Base-by-base conservation (phyloP, 805 yeast species). In the Debaryomyces tyrocola region DNA sequence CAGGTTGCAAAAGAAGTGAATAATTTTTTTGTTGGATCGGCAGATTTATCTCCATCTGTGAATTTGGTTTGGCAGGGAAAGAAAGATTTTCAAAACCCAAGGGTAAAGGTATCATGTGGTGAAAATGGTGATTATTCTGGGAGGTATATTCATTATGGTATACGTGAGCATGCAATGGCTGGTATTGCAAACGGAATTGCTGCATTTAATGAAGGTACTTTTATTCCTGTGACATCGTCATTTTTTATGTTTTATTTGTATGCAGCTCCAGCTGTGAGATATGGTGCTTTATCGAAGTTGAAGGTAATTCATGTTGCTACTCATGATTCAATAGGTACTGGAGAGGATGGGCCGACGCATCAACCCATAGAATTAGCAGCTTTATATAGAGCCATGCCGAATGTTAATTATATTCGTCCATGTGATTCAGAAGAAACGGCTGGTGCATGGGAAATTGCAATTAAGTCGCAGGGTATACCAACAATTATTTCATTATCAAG, bases 261-360 rank as follows among this genome's bases (percentile, higher is more conserved):
- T 54, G 81, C 79, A 34, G 74, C 82, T 10, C 79, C 82, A 44
- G 80, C 80, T 40, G 72, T 78, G 28, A 63, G 83, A 47, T 66
- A 76, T 45, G 70, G 79, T 18, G 80, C 82, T 27, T 65, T 78
- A 20, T 69, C 75, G 17, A 66, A 74, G 41, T 67, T 68, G 55
- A 72, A 71, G 45, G 72, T 69, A 37, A 72, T 78, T 61, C 75
- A 78, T 67, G 77, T 78, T 35, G 82, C 79, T 33, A 78, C 82
- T 37, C 83, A 78, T 64, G 82, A 78, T 62, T 78, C 82, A 20
- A 77, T 78, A 51, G 83, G 83, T 56, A 71, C 73, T 20, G 83
- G 83, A 54, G 83, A 78, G 65, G 82, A 78, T 52, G 83, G 83
- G 37, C 82, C 82, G 34, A 78, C 82, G 38, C 83, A 78, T 53